Percentiles rank a stretch among this genome's conserved stretches.
Conservation (phyloP, 192 early-diverging fungal genomes). For the Phycomyces nitens region DNA sequence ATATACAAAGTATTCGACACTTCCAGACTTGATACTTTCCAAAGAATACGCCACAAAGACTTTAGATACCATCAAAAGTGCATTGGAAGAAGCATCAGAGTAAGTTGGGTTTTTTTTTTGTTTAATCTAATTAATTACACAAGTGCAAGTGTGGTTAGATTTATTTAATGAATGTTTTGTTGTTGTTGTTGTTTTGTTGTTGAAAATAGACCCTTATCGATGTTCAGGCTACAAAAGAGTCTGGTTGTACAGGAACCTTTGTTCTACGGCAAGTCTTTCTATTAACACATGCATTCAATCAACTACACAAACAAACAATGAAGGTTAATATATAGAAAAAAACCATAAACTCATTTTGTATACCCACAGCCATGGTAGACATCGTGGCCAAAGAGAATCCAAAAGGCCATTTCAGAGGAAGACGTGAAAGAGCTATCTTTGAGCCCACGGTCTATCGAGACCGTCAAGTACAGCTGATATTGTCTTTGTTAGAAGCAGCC, state of each 20-base stretch:
- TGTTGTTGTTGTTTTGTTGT: not conserved
- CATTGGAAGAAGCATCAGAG: not conserved
- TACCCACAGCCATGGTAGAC: not conserved
- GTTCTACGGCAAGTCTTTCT: not conserved
- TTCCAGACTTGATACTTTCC: not conserved
- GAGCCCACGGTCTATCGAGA: slow-evolving; percentile 21
- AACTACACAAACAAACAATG: not conserved
- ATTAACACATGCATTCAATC: not conserved
- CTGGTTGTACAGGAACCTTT: not conserved
- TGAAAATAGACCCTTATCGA: not conserved
- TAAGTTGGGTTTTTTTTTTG: not conserved
- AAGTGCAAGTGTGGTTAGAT: not conserved
- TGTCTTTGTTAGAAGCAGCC: slow-evolving; percentile 13
- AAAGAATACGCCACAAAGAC: not conserved
- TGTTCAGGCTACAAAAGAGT: not conserved
- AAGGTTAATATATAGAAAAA: not conserved
- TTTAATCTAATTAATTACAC: not conserved
- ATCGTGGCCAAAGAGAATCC: not conserved
- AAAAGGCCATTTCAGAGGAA: slow-evolving; percentile 8
- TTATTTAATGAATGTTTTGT: no score
- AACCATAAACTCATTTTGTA: not conserved
- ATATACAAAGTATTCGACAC: not conserved
- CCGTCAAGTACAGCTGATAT: slow-evolving; percentile 11
- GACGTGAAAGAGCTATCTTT: slow-evolving; percentile 20
- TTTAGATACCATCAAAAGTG: not conserved